Base-by-base conservation (phyloP, 768 basidiomycete genomes). In the Leccinum broughii region DNA sequence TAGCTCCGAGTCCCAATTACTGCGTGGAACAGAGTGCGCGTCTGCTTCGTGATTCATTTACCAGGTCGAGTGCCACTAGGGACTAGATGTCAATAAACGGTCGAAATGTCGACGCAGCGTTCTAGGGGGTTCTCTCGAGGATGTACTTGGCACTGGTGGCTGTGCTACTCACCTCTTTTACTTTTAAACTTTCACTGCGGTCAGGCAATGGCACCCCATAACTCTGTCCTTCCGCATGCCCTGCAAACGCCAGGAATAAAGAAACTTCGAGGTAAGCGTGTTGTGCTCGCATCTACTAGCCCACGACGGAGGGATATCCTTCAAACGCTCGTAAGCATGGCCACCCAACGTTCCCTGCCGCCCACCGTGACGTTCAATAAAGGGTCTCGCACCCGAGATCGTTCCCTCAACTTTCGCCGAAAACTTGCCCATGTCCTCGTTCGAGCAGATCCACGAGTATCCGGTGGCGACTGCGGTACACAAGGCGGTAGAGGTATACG, bases 401-500 rank as follows among this genome's bases (percentile, higher is more conserved):
- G 75, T 92, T 2, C 86, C 90, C 0, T 92, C 90, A 8, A 84
- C 79, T 9, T 98, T 98, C 63, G 81, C 83, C 49, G 96, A 98
- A 72, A 78, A 95, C 68, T 77, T 98, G 7, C 77, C 83, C 0
- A 75, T 88, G 32, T 75, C 77, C 10, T 81, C 83, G 2, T 98
- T 92, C 69, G 83, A 85, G 9, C 83, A 90, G 62, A 77, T 85
- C 17, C 85, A 85, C 37, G 87, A 88, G 66, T 91, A 93, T 69
- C 87, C 89, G 0, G 86, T 89, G 7, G 81, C 89, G 5, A 94
- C 89, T 0, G 89, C 89, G 11, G 83, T 81, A 3, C 83, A 89
- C 65, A 90, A 92, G 82, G 95, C 85, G 30, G 86, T 89, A 44
- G 92, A 95, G 72, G 95, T 93, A 22, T 95, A 95, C 69, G 85